phyloP scores from a whole-genome alignment of 352 stramenopile genomes.

The Pythium monospermum region DNA sequence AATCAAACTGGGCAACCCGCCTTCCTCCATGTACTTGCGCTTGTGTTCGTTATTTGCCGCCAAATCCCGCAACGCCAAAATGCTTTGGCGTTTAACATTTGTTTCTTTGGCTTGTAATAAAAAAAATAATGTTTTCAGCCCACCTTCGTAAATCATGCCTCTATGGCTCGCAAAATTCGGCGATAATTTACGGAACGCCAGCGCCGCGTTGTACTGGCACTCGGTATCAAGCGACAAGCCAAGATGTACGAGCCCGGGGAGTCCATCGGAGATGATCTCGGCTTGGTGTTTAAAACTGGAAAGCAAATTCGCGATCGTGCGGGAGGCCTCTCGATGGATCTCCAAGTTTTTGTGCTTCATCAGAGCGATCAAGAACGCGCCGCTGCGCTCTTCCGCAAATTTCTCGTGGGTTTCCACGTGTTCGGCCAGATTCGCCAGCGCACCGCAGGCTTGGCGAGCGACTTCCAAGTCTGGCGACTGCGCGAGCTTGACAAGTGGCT shows the following conservation, averaged over 20 bases:
- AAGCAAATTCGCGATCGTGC: conserved; percentile 92
- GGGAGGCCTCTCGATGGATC: conserved; percentile 92
- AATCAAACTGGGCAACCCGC: conserved; percentile 83
- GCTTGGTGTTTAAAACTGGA: conserved; percentile 90
- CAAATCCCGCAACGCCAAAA: conserved; percentile 88
- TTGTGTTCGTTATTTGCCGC: conserved; percentile 87
- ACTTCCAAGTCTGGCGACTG: conserved; percentile 91
- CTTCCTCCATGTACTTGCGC: conserved; percentile 83
- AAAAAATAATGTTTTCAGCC: conserved; percentile 89
- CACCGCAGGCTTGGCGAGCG: conserved; percentile 87
- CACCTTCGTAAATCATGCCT: conserved; percentile 82
- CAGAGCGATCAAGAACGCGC: conserved; percentile 65
- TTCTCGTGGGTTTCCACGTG: conserved; percentile 91
- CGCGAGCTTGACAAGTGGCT: conserved; percentile 77
- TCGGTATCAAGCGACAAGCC: conserved; percentile 86
- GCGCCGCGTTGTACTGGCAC: conserved; percentile 93
- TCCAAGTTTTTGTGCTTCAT: conserved; percentile 86
- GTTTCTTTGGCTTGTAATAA: conserved; percentile 88
- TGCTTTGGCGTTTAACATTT: conserved; percentile 90
- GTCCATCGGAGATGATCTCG: conserved; percentile 87
- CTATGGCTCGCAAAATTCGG: conserved; percentile 89
- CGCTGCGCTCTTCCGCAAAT: conserved; percentile 74
- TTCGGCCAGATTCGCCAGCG: conserved; percentile 93
- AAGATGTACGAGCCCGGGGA: conserved; percentile 90
- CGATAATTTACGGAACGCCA: conserved; percentile 93